Evolutionary conservation across 148 eudicot species (phyloP), one percentile per base, ranked within the genome.

Genomic region (Heliamphora exappendiculata): DNA sequence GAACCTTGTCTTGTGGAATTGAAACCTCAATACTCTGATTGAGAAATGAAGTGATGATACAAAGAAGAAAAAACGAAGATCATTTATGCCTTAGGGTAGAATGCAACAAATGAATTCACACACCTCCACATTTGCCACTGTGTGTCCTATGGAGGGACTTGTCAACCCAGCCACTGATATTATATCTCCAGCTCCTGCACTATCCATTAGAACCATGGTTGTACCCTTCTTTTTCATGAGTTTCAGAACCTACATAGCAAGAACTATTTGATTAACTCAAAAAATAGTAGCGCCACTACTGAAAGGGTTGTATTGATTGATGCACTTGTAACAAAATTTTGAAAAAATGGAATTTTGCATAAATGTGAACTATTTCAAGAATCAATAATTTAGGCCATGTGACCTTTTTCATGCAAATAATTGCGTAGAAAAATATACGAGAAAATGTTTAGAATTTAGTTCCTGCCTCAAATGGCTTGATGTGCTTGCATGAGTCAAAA

Each of bases 171-270:
- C 96, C 90, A 95, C 88, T 77, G 94, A 93, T 37, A 95, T 84
- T 63, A 95, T 93, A 83, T 95, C 99, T 78, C 99, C 97, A 82
- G 99, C 99, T 82, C 96, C 99, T 50, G 99, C 99, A 75, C 84
- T 82, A 44, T 93, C 97, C 81, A 95, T 83, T 34, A 86, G 68
- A 82, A 77, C 87, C 67, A 82, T 72, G 84, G 81, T 84, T 42
- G 93, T 95, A 37, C 97, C 99, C 84, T 89, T 93, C 84, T 91
- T 95, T 77, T 95, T 95, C 97, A 91, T 91, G 76, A 95, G 84
- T 81, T 95, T 95, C 47, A 81, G 72, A 76, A 95, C 91, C 99
- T 95, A 84, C 81, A 84, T 16, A 41, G 24, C 20, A 37, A 22
- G 41, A 67, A 69, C n/a, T 17, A 26, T 68, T 24, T 29, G 7